Evolutionary conservation across 2,329 filamentous ascomycete species (phyloP), one percentile per base, ranked within the genome.

Genomic region (Iodosphaeria phyllophila): DNA sequence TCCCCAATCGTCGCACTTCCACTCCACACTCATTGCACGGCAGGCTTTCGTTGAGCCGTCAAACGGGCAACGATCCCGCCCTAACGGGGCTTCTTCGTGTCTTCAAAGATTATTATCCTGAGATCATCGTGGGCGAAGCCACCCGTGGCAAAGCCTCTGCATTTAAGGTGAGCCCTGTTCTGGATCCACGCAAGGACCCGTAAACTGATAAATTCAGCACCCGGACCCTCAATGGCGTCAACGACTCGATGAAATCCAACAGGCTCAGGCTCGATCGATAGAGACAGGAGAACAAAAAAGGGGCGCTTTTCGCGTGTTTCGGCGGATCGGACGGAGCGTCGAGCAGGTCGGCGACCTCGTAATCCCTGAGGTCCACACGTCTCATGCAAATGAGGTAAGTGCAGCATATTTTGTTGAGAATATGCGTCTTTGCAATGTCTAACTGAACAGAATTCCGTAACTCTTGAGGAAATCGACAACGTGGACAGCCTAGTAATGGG

Each of bases 41-140:
- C 25, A 74, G 67, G 24, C 52, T 74, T 32, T 54, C 55, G 18
- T 44, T 73, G 17, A 63, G 64, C 3, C 51, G 67, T 21, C 64
- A 69, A 38, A 64, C 58, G 4, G 74, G 73, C 11, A 75, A 77
- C 39, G 82, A 92, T 28, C 74, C 74, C 24, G 64, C 71, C 25
- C 53, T 92, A 18, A 60, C 76, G 18, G 77, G 77, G 3, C 56
- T 92, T 11, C 54, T 91, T 24, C 66, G 75, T 28, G 69, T 86
- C n/a, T 91, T 74, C 53, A 89, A 89, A 43, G 80, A 86, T 43
- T 91, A 86, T 47, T 91, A 86, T 39, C 80, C 82, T 0, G 80
- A 92, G 43, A 79, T 91, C 27, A 79, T 91, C 30, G 64, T 86
- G 9, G 77, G 74, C 13, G 74, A 75, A 33, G 56, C 65, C 4